Percentiles rank a stretch among this genome's conserved stretches.
These are phyloP conservation scores for Phytophthora megakarya DNA, from an alignment of 352 stramenopile species.

Conservation along the genomic window DNA sequence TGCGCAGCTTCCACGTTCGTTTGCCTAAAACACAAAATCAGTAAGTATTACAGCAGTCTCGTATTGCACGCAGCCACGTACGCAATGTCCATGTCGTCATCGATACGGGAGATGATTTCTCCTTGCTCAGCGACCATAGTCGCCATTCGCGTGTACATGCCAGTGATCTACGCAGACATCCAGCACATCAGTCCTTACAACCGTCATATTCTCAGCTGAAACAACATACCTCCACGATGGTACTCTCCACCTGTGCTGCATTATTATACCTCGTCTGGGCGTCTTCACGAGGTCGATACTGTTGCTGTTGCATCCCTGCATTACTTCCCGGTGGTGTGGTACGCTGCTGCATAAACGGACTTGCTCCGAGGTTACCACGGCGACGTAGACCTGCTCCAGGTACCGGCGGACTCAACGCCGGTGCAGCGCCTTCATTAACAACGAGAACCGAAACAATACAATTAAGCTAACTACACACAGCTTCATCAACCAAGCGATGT, in stretches of 20 bases:
- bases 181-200: not conserved
- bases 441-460: not conserved
- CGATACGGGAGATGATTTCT: conserved; percentile 81
- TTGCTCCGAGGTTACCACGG: conserved; percentile 63
- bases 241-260: conserved; percentile 80
- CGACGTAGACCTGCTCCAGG: conserved; percentile 57
- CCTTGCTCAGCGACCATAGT: conserved; percentile 83
- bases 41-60: not conserved
- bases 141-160: conserved; percentile 88
- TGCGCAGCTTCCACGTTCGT: conserved; percentile 77
- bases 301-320: conserved; percentile 48
- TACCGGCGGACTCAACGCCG: conserved; percentile 22
- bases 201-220: not conserved
- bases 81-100: conserved; percentile 89
- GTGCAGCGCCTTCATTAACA: conserved; percentile 24
- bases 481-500: not conserved
- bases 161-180: conserved; percentile 61
- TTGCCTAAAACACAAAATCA: conserved; percentile 42
- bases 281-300: conserved; percentile 71
- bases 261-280: conserved; percentile 78
- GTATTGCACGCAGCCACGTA: conserved; percentile 42
- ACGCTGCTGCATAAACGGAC: conserved; percentile 78
- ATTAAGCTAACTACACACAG: not conserved
- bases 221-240: conserved; percentile 74
- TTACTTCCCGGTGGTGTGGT: conserved; percentile 32